Base-by-base conservation (phyloP, 306 rosid genomes). In the Corylus americana region DNA sequence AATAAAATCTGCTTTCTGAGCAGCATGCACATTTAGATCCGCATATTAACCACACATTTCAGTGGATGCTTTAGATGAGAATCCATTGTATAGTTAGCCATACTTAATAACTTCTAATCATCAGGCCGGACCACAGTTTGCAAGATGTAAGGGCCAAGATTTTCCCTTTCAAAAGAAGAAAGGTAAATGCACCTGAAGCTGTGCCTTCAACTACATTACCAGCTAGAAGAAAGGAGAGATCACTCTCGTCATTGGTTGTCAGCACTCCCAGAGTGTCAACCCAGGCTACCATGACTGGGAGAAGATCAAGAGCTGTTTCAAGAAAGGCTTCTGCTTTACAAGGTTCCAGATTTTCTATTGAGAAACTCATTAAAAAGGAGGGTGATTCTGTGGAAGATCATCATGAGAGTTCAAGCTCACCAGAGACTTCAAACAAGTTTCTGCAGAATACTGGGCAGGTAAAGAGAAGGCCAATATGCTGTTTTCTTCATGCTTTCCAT, bases 191-290 rank as follows among this genome's bases (percentile, higher is more conserved):
- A 62, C 90, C 94, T 57, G 98, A 91, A 86, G 77, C 81, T 82
- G 82, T 50, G 64, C 71, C 90, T 55, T 82, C 94, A 37, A 83
- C 73, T 61, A 67, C 92, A 68, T 55, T 90, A 51, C 97, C 98
- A 4, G 90, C 88, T 27, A 91, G 87, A 86, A 89, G 98, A 88
- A 95, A 95, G 87, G 99, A 95, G 80, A 91, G 98, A 83, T 95
- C 97, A 31, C 98, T 95, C 70, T 95, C 98, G 1, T 95, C 98
- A 58, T 82, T 95, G 88, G 99, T 91, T 80, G 95, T 95, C 77
- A 88, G 80, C 87, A 89, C 97, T 79, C 99, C 99, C 16, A 91
- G 90, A 89, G 98, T 91, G 70, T 85, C 98, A 29, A 58, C 89
- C 39, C 91, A 89, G 77, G 85, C 88, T n/a, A 75, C 92, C 44